A percentile compares a stretch with the other conserved stretches of the same genome.
Conservation (phyloP, 2,329 filamentous ascomycete species). For the Botrytis tulipae region DNA sequence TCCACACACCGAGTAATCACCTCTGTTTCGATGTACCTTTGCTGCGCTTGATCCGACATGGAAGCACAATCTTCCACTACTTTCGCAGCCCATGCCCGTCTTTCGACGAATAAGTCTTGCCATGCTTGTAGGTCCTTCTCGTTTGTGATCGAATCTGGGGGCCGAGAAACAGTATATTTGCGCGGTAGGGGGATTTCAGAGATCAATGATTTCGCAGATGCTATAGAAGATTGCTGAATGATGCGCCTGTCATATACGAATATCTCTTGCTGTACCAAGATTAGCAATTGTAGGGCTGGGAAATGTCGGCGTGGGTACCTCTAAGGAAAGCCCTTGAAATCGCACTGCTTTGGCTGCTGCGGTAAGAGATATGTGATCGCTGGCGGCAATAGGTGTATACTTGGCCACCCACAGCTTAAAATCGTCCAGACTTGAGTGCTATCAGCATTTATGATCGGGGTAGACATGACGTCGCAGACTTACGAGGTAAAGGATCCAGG, state of each 20-base stretch:
- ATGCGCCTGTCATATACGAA: conserved; percentile 87
- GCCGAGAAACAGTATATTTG: conserved; percentile 57
- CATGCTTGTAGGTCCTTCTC: conserved; percentile 82
- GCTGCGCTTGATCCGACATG: conserved; percentile 60
- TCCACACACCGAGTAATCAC: conserved; percentile 77
- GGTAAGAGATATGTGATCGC: conserved; percentile 85
- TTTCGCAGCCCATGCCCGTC: conserved; percentile 74
- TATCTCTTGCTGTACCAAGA: conserved; percentile 68
- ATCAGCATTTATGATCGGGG: conserved; percentile 13
- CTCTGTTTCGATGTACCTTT: conserved; percentile 69
- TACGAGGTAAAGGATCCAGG: conserved; percentile 72
- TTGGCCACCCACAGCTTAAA: conserved; percentile 78
- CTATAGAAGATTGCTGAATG: conserved; percentile 55
- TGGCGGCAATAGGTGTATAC: conserved; percentile 68
- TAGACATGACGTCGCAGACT: conserved; percentile 38
- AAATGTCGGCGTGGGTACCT: conserved; percentile 53
- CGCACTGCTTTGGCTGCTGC: conserved; percentile 57
- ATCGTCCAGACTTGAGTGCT: conserved; percentile 66
- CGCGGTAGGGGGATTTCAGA: conserved; percentile 52
- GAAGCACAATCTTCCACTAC: conserved; percentile 67
- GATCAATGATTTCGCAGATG: conserved; percentile 45
- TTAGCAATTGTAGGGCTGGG: conserved; percentile 26
- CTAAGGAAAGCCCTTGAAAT: conserved; percentile 71
- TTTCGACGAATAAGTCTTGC: conserved; percentile 79
- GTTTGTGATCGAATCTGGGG: conserved; percentile 81